Evolutionary conservation across 139 green algal species (phyloP).

Genomic region (Chlorella sp.): DNA sequence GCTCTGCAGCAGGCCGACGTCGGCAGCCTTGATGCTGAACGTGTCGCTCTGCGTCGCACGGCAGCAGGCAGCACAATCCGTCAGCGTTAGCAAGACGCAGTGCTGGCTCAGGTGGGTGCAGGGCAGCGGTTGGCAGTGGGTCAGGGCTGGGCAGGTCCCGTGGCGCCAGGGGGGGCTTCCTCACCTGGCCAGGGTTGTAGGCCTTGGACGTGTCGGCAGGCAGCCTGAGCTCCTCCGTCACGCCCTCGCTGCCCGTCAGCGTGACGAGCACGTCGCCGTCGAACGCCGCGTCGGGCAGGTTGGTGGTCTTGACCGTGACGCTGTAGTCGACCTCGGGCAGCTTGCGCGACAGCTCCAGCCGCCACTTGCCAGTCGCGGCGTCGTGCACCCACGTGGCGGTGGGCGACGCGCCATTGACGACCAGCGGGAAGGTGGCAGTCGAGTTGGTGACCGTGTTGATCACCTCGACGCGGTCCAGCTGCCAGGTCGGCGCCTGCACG

Average conservation of each 20-base stretch:
- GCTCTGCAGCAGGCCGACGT: conserved; percentile 3
- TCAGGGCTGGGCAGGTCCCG: no score
- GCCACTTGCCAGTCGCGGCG: not conserved
- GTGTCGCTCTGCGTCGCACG: not conserved
- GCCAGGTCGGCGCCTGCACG: not conserved
- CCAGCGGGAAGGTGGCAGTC: not conserved
- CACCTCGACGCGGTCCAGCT: not conserved
- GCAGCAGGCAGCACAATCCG: no score
- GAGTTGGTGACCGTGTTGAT: no score
- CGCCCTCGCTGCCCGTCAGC: conserved; percentile 3
- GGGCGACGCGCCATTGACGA: not conserved
- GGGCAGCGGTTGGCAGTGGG: no score
- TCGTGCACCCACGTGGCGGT: not conserved
- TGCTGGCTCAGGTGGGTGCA: no score
- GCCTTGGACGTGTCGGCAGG: not conserved
- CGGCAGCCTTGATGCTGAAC: not conserved
- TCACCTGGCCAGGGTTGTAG: not conserved
- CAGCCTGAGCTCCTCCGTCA: conserved; percentile 9
- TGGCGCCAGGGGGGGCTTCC: no score
- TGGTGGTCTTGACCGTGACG: conserved; percentile 2
- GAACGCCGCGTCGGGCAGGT: conserved; percentile 4
- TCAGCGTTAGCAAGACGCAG: no score
- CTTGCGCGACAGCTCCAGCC: not conserved
- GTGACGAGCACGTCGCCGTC: conserved; percentile 13
- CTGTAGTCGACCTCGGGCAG: conserved; percentile 7